A percentile compares a stretch with the other conserved stretches of the same genome.
These are phyloP conservation scores for Bipolaris bicolor DNA, from an alignment of 2,329 filamentous ascomycete species.

Conservation along the genomic window DNA sequence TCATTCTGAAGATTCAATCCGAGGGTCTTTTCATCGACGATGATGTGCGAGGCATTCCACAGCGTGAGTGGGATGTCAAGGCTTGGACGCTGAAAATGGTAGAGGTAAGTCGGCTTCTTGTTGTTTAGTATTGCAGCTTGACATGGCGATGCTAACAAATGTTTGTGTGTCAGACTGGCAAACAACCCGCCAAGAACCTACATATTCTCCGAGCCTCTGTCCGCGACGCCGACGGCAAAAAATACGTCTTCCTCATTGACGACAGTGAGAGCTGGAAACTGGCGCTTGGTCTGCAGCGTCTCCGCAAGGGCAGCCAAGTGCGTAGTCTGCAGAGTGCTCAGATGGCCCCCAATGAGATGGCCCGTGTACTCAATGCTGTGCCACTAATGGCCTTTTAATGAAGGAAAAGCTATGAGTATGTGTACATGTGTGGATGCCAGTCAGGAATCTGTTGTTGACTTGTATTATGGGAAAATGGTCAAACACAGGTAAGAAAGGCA, in stretches of 20 bases:
- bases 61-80: slow-evolving; percentile 98
- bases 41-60: slow-evolving; percentile 86
- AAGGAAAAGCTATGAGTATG: background rate
- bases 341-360: slow-evolving; percentile 56
- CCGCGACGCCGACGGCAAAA: slow-evolving; percentile 65
- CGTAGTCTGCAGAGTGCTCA: slow-evolving; percentile 60
- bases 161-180: slow-evolving; percentile 47
- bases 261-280: slow-evolving; percentile 69
- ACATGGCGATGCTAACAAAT: slow-evolving; percentile 13
- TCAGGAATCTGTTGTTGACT: background rate
- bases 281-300: slow-evolving; percentile 61
- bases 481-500: too few species aligned
- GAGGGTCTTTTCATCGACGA: slow-evolving; percentile 98
- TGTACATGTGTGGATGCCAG: background rate
- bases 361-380: slow-evolving; percentile 44
- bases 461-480: too few species aligned
- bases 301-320: slow-evolving; percentile 63
- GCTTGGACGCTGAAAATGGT: slow-evolving; percentile 94
- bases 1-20: slow-evolving; percentile 89
- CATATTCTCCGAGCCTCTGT: slow-evolving; percentile 65
- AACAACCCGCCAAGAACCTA: slow-evolving; percentile 51
- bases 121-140: background rate
- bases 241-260: slow-evolving; percentile 66
- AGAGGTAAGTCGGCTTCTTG: slow-evolving; percentile 58
- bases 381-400: slow-evolving; percentile 26